Base-by-base conservation (phyloP, 495 filamentous ascomycete genomes). In the Aspergillus kassunensis region DNA sequence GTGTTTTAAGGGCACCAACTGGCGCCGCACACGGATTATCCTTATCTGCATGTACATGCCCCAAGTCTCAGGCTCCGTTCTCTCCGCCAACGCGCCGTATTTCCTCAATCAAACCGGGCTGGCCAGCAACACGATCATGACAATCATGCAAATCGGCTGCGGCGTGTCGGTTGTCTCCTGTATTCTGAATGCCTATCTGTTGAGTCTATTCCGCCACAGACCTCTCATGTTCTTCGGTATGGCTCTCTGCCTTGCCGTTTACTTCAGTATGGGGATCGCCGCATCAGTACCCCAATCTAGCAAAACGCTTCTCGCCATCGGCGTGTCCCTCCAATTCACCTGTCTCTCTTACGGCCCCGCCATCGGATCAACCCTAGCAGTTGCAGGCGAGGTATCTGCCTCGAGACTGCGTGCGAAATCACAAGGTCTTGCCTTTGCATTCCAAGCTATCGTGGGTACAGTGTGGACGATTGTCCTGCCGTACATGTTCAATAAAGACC, bases 1-100 rank as follows among this genome's bases (percentile, higher is more conserved):
- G 8, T 62, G 58, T 39, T 68, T 68, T 52, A 51, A 51, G 6
- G 54, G 60, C 21, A 52, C 51, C 4, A 62, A 68, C 50, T 58
- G 56, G 51, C 65, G 65, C 10, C 65, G 65, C 30, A 68, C 65
- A 6, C 49, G 65, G n/a, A 64, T 68, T 30, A 56, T 61, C 3
- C 42, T 65, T 18, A 55, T 56, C 21, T 57, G 53, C 42, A 54
- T 49, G 29, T 53, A 40, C 12, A 40, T 68, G 43, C 51, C 56
- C 24, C 60, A 62, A 37, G 40, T 59, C 7, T 48, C 64, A 24
- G 65, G 62, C 6, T 42, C 55, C 8, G 57, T 51, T 39, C 54
- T 64, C 49, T 53, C 61, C 9, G 42, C 51, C 3, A 60, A 67
- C 20, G 57, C 52, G 2, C 55, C 62, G 6, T 65, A 68, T 35